Percentiles rank a stretch among this genome's conserved stretches.
phyloP scores from a whole-genome alignment of 768 basidiomycete species.

The Pulveroboletus sp. region DNA sequence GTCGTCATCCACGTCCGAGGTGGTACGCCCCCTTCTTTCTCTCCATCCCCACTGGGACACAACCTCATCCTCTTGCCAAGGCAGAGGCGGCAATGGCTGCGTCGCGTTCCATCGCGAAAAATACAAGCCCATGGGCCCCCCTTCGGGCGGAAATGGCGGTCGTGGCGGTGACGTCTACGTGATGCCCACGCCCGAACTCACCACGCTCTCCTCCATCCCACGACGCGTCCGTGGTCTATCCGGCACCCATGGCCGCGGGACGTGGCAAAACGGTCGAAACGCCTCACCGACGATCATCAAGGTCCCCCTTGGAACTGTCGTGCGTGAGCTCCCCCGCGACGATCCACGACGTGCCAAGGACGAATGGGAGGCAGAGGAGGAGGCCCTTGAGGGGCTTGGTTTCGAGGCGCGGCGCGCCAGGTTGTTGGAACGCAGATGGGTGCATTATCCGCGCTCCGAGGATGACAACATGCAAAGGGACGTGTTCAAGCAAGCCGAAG shows the following conservation, averaged over 20 bases:
- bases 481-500: slow-evolving; percentile 69
- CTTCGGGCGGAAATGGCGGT: slow-evolving; percentile 92
- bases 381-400: slow-evolving; percentile 45
- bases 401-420: slow-evolving; percentile 45
- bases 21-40: slow-evolving; percentile 40
- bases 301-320: slow-evolving; percentile 89
- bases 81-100: slow-evolving; percentile 86
- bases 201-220: slow-evolving; percentile 69
- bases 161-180: slow-evolving; percentile 86
- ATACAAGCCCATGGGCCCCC: slow-evolving; percentile 76
- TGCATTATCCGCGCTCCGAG: slow-evolving; percentile 69
- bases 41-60: not conserved
- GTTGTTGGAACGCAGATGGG: slow-evolving; percentile 65
- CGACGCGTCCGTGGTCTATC: slow-evolving; percentile 61
- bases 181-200: slow-evolving; percentile 69
- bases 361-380: slow-evolving; percentile 72
- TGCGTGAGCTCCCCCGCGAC: slow-evolving; percentile 64
- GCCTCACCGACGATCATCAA: slow-evolving; percentile 69
- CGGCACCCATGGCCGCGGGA: slow-evolving; percentile 74
- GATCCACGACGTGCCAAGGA: slow-evolving; percentile 63
- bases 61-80: slow-evolving; percentile 33
- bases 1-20: slow-evolving; percentile 72
- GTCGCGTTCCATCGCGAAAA: slow-evolving; percentile 93
- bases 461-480: slow-evolving; percentile 61
- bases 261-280: slow-evolving; percentile 79